Percentiles rank a stretch among this genome's conserved stretches.
These are phyloP conservation scores for Polyporus tsugae DNA, from an alignment of 1,284 basidiomycete species.

Conservation along the genomic window DNA sequence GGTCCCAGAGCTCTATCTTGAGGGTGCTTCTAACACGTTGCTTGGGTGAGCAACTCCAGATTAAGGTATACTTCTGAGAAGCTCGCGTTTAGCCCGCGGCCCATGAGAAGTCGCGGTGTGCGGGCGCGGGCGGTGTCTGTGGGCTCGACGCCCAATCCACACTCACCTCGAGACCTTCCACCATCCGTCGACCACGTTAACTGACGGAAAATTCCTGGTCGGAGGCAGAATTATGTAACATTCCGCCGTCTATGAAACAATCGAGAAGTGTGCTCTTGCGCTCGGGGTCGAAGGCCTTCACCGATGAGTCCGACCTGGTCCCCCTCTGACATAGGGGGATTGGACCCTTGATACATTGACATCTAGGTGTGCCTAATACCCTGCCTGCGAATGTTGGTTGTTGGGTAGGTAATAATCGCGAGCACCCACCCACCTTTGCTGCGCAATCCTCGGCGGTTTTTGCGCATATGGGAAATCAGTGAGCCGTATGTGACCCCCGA, in stretches of 20 bases:
- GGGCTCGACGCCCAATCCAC: slow-evolving; percentile 7
- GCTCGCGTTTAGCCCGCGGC: slow-evolving; percentile 10
- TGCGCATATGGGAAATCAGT: slow-evolving; percentile 1
- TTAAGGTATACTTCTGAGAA: slow-evolving; percentile 13
- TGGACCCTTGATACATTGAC: slow-evolving; percentile 16
- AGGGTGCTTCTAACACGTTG: slow-evolving; percentile 7
- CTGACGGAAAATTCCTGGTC: not conserved
- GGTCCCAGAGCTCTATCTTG: not conserved
- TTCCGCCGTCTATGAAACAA: not conserved
- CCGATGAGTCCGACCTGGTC: not conserved
- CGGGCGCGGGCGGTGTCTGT: slow-evolving; percentile 6
- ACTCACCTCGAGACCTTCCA: not conserved
- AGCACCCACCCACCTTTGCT: too few relatives aligned
- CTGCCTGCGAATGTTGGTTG: not conserved
- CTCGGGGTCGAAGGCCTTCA: not conserved
- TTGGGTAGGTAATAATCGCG: too few relatives aligned
- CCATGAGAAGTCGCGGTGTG: slow-evolving; percentile 19
- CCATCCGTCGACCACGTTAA: not conserved
- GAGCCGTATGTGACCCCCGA: not conserved
- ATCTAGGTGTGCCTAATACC: not conserved
- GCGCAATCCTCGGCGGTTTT: slow-evolving; percentile 13
- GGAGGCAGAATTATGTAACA: not conserved
- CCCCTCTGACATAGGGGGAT: slow-evolving; percentile 7
- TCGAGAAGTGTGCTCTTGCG: not conserved
- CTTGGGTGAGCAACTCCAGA: slow-evolving; percentile 14